Evolutionary conservation across 441 rosid species (phyloP), one percentile per base, ranked within the genome.

Genomic region (Lepidium campestre): DNA sequence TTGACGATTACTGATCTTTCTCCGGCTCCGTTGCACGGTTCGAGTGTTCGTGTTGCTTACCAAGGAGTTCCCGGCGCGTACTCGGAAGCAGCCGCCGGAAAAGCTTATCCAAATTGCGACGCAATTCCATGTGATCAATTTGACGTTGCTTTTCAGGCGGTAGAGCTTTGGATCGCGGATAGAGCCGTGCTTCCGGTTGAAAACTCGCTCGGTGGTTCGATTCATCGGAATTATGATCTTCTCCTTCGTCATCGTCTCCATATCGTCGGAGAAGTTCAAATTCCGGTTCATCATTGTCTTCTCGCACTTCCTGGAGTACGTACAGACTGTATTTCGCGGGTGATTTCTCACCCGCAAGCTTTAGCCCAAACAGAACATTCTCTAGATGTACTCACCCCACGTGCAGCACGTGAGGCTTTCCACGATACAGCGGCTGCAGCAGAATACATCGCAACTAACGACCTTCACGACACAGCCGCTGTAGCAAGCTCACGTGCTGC

Each of bases 191-290:
- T 69, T 27, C 73, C 73, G 0, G 73, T 69, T 1, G 73, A 69
- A 19, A 69, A 69, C 3, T 69, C 73, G 0, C 73, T 69, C 2
- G 61, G 73, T n/a, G 73, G 73, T 60, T 69, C 73, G 0, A 69
- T 69, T 12, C 73, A 69, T 6, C 29, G 73, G 31, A 69, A 69
- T 0, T 69, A 69, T 5, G 73, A 69, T 60, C 73, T 69, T 1
- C 73, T 69, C 61, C 73, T 69, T 12, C 73, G 73, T 12, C 71
- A 67, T 31, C 71, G 71, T 67, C 70, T 65, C 15, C 70, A 65
- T 0, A 39, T 65, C 13, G 73, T 68, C 1, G 73, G 73, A 0
- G 73, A 69, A 34, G 73, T 69, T 60, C 73, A 69, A 53, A 41
- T 60, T 50, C 73, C 73, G 0, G 73, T 69, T 2, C 73, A 69